Base-by-base conservation (phyloP, 495 filamentous ascomycete genomes). In the Bryoglossum gracile region DNA sequence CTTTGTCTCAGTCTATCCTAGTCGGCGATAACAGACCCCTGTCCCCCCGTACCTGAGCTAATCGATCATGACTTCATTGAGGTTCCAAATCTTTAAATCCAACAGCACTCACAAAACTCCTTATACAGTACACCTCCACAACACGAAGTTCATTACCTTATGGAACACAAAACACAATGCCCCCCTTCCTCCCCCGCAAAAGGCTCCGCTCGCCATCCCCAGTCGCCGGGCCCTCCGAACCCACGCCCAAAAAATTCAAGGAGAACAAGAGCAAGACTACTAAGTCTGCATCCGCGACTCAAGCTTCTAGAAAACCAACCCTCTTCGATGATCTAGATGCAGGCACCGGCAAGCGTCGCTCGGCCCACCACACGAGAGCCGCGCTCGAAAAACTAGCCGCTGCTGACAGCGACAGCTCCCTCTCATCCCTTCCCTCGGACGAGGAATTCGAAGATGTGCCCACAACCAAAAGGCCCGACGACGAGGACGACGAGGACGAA, bases 291-390 rank as follows among this genome's bases (percentile, higher is more conserved):
- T n/a, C 51, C 11, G 28, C 50, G 22, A 62, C 64, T 3, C n/a
- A n/a, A n/a, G n/a, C n/a, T n/a, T 54, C 66, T 16, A 66, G 74
- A 30, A 84, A 80, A 63, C 53, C 69, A 11, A 80, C 73, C 11
- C 73, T 84, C 19, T 86, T 83, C 69, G 85, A 83, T 57, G 76
- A 77, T 44, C 72, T 79, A 57, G 88, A 87, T 65, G 77, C 64
- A 70, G 54, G 65, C 33, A 58, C 67, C 55, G 59, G 54, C 26
- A 68, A 65, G n/a, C 65, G 64, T 16, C 67, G 66, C 1, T 77
- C 72, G 0, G 65, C 76, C 14, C 68, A 73, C 46, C 63, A 75
- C 36, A 77, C 66, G 13, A 70, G 72, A 50, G 68, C 64, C 2
- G 62, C 71, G 2, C 50, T 78, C 13, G 62, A 70, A 4, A 49